Conservation (phyloP, 2,329 filamentous ascomycete genomes). For the Penicillium freii region DNA sequence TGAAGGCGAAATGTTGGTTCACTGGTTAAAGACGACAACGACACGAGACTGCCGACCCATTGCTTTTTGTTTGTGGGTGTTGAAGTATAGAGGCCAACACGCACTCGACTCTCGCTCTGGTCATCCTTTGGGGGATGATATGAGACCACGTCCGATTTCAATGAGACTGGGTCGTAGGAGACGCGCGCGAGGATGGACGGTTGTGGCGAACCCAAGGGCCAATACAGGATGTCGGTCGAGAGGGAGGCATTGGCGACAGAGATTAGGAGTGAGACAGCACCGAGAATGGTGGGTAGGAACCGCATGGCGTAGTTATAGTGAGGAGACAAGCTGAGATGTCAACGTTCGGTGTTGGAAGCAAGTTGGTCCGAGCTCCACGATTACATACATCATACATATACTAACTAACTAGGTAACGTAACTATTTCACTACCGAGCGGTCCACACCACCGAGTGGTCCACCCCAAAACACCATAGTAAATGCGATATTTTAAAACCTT, state of each 20-base stretch:
- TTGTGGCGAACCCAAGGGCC: constrained; percentile 34
- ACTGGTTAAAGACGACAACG: constrained; percentile 33
- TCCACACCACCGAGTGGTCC: too few relatives aligned
- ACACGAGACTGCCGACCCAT: constrained; percentile 44
- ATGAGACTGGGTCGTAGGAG: constrained; percentile 41
- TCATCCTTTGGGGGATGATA: constrained; percentile 37
- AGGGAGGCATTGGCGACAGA: constrained; percentile 18
- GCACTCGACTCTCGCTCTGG: constrained; percentile 50
- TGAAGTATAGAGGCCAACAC: constrained; percentile 52
- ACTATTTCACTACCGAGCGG: too few relatives aligned
- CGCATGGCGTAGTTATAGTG: constrained; percentile 13
- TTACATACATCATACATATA: not conserved
- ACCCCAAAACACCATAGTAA: too few relatives aligned
- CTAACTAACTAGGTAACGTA: too few relatives aligned
- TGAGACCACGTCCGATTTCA: constrained; percentile 37
- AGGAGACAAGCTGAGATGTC: not conserved
- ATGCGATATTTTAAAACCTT: too few relatives aligned
- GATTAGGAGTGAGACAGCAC: constrained; percentile 14
- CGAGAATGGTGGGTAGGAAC: constrained; percentile 20
- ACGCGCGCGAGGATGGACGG: constrained; percentile 42
- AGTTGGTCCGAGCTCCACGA: constrained; percentile 1
- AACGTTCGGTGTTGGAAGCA: not conserved
- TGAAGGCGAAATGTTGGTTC: constrained; percentile 41
- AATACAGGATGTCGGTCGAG: constrained; percentile 40
- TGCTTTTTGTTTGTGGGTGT: constrained; percentile 33